Evolutionary conservation across 208 protist species (phyloP), one percentile per base, ranked within the genome.

Genomic region (Leishmania aethiopica): DNA sequence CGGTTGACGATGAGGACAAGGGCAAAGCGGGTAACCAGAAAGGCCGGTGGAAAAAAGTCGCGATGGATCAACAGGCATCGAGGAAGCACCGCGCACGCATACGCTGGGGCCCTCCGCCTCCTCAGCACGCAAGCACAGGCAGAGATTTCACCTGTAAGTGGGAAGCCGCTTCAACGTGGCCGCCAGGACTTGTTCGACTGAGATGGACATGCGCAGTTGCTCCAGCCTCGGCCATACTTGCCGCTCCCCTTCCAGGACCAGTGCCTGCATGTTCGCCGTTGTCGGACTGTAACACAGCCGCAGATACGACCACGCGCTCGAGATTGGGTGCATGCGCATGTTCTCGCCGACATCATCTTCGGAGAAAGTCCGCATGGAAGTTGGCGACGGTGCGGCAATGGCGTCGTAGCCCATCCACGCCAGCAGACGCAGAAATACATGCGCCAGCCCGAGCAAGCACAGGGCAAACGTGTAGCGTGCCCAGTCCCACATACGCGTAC

Each of bases 151-250:
- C 49, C 60, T 72, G 45, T 42, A 45, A 66, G 13, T 15, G 49
- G 70, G 72, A 28, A 92, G 75, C 47, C 85, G 64, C 60, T 80
- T 84, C 80, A 93, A 47, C 17, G 77, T 84, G 67, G 77, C 84
- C 19, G 77, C 51, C 19, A 93, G 76, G 15, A 82, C 86, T 32
- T 87, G 78, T 59, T 93, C 88, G 11, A 90, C 80, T 3, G 84
- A 86, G 57, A 86, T 66, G 71, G 86, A 83, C 73, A 87, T 85
- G 37, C 84, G 86, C 60, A 93, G 74, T 57, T 90, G 78, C 67
- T 89, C 84, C 40, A 93, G 77, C 37, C 62, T 69, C 7, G 86
- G 88, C 88, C 90, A 93, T 32, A 93, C 75, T 60, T 86, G 51
- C 32, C 80, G 87, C 81, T 93, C 86, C 28, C 77, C 86, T 22